These are phyloP conservation scores for Tetrahymena thermophila DNA, from an alignment of 73 alveolate genomes.

Conservation along the genomic window DNA sequence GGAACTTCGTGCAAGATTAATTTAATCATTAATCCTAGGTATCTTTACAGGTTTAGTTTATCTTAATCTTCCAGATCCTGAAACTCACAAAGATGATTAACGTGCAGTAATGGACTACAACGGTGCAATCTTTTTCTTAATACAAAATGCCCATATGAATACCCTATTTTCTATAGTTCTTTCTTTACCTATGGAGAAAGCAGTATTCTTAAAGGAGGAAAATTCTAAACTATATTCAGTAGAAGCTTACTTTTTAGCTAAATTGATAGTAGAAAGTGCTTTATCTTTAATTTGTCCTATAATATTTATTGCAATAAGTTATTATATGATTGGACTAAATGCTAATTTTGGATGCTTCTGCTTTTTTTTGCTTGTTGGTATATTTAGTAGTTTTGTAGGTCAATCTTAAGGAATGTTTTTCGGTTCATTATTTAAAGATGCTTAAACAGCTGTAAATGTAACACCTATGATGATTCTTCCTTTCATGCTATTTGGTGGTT, in stretches of 20 bases:
- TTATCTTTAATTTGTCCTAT: conserved; percentile 6
- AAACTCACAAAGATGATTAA: conserved; percentile 38
- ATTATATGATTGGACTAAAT: conserved; percentile 32
- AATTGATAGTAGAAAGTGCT: conserved; percentile 13
- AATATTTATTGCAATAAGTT: conserved; percentile 5
- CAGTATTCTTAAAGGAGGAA: conserved; percentile 33
- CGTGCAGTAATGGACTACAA: background rate
- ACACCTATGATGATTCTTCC: background rate
- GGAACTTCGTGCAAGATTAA: background rate
- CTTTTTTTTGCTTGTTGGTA: background rate
- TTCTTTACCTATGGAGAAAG: conserved; percentile 18
- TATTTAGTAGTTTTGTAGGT: background rate
- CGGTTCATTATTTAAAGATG: background rate
- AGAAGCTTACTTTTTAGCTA: conserved; percentile 14
- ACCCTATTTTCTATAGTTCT: conserved; percentile 19
- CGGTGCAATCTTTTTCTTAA: conserved; percentile 16
- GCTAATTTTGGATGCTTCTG: conserved; percentile 1
- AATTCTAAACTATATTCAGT: conserved; percentile 18
- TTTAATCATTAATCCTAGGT: conserved; percentile 4
- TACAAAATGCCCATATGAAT: background rate
- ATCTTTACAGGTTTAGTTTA: conserved; percentile 27
- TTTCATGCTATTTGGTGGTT: background rate
- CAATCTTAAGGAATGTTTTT: background rate
- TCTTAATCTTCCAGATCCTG: conserved; percentile 9
- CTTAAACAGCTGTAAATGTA: background rate